Percentiles rank a stretch among this genome's conserved stretches.
These are phyloP conservation scores for Flaveria ramosissima DNA, from an alignment of 129 eudicot species.

Conservation along the genomic window DNA sequence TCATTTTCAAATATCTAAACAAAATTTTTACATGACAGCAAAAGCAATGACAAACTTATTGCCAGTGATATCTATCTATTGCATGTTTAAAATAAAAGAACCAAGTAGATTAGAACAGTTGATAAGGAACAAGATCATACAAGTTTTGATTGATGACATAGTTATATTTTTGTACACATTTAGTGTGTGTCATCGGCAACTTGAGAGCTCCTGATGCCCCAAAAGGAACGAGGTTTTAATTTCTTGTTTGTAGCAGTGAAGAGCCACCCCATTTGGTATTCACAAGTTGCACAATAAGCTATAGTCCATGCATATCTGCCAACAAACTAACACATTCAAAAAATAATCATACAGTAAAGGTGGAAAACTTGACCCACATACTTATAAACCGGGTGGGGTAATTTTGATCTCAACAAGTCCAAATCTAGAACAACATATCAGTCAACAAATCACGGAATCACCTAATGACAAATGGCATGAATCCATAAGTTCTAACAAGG, in stretches of 20 bases:
- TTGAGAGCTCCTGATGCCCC: constrained; percentile 83
- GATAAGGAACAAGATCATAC: constrained; percentile 30
- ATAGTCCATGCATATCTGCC: constrained; percentile 94
- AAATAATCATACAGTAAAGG: neutral
- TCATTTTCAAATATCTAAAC: neutral
- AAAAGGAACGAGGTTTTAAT: constrained; percentile 72
- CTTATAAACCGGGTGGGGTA: neutral
- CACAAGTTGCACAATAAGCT: constrained; percentile 83
- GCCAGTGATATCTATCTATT: constrained; percentile 12
- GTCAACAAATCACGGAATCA: too few relatives aligned
- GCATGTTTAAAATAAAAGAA: neutral
- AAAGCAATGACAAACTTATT: neutral
- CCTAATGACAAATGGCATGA: too few relatives aligned
- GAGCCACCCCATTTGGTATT: constrained; percentile 90
- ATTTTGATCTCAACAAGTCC: neutral
- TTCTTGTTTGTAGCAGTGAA: constrained; percentile 70
- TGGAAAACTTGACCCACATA: neutral
- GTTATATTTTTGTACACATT: constrained; percentile 1
- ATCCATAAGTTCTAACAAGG: too few relatives aligned
- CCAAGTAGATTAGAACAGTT: neutral
- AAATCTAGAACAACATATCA: too few relatives aligned
- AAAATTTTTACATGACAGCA: neutral
- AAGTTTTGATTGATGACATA: constrained; percentile 16
- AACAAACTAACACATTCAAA: constrained; percentile 8
- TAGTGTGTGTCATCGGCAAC: constrained; percentile 58